A percentile compares a stretch with the other conserved stretches of the same genome.
phyloP scores from a whole-genome alignment of 2,329 filamentous ascomycete genomes.

The Ceratocystis cacaofunesta region DNA sequence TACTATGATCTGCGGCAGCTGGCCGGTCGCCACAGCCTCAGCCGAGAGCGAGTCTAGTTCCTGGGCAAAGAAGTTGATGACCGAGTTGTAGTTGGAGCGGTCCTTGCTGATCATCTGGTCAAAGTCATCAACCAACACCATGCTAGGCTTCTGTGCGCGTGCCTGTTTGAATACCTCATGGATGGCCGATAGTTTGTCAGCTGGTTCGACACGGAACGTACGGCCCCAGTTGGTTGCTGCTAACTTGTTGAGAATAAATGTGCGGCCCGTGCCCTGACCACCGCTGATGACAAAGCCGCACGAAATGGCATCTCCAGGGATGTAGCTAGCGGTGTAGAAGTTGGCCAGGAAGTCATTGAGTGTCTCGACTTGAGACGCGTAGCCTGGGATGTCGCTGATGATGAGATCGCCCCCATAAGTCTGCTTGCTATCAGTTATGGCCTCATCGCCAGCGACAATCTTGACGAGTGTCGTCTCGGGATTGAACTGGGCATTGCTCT shows the following conservation, averaged over 20 bases:
- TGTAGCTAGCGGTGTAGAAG: slow-evolving; percentile 31
- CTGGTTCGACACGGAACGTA: slow-evolving; percentile 44
- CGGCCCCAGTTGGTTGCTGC: slow-evolving; percentile 54
- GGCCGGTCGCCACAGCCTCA: slow-evolving; percentile 25
- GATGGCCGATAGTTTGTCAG: slow-evolving; percentile 44
- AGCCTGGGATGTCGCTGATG: slow-evolving; percentile 46
- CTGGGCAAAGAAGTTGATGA: slow-evolving; percentile 36
- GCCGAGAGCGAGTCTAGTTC: slow-evolving; percentile 41
- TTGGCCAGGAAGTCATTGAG: slow-evolving; percentile 52
- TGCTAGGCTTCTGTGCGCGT: slow-evolving; percentile 51
- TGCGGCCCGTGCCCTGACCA: slow-evolving; percentile 73
- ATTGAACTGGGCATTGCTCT: slow-evolving; percentile 24
- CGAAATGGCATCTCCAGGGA: slow-evolving; percentile 25
- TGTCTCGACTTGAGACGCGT: slow-evolving; percentile 45
- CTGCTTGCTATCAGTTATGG: slow-evolving; percentile 17
- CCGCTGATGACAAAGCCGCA: slow-evolving; percentile 63
- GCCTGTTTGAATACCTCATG: slow-evolving; percentile 57
- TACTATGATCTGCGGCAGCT: slow-evolving; percentile 48
- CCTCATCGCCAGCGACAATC: slow-evolving; percentile 25
- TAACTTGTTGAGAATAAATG: slow-evolving; percentile 53
- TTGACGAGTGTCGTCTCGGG: slow-evolving; percentile 26
- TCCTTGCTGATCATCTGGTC: slow-evolving; percentile 53
- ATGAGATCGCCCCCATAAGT: slow-evolving; percentile 13
- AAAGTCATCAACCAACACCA: slow-evolving; percentile 66
- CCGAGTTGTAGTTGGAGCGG: slow-evolving; percentile 34